Base-by-base conservation (phyloP, 257 asterid species). In the Rhazya stricta region DNA sequence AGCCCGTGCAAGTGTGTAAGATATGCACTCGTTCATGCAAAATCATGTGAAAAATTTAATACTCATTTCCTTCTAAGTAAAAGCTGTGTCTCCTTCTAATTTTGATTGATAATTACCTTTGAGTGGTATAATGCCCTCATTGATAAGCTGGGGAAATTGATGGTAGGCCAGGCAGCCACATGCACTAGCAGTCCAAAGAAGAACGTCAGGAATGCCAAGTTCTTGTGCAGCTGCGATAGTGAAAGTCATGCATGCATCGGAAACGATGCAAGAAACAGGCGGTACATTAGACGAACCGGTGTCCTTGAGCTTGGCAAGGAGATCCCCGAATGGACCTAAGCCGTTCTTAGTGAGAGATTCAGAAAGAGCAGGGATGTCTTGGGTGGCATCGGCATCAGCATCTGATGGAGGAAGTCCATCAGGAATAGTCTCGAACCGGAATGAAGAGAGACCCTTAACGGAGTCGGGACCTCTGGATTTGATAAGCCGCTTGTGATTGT, bases 381-480 rank as follows among this genome's bases (percentile, higher is more conserved):
- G 96, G 3, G 91, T 88, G 12, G 75, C 79, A 51, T 88, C 83
- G 12, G 75, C 79, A 51, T 88, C 83, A 1, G 11, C 76, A 6
- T 83, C 86, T 0, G 88, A 74, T 1, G 82, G 83, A 4, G 91
- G 86, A 7, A 90, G 85, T 10, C 91, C 96, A 36, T 90, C 93
- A 7, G 96, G 90, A 3, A 88, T 85, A 0, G 90, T 51, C 30
- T 80, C 79, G 45, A 88, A 87, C 30, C 60, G 77, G 71, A 90
- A 88, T 0, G 81, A 77, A 0, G 85, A 79, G 4, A 83, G 37
- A 6, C 89, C 84, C 19, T 73, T 27, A 1, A 86, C 54, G n/a
- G 87, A 50, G 2, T 75, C 66, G 11, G 60, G 70, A 7, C 87
- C 90, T 23, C 81, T 78, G 25, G 88, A 77, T n/a, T 53, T 74